Evolutionary conservation across 805 yeast species (phyloP).

Genomic region (Lipomyces japonicus): DNA sequence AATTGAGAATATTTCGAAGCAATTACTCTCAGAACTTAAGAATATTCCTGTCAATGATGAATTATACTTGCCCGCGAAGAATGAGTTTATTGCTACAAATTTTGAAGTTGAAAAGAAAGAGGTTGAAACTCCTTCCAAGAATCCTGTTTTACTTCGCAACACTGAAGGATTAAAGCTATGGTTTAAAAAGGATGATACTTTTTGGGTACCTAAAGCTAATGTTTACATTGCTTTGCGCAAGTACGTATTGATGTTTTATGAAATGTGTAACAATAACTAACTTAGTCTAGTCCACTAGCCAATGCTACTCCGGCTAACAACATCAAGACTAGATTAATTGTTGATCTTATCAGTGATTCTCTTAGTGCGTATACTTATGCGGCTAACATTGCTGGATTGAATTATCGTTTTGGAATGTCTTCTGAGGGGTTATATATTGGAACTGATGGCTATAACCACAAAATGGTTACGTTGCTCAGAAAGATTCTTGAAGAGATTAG

Average conservation of each 20-base stretch:
- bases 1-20: constrained; percentile 44
- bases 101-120: constrained; percentile 55
- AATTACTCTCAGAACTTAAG: constrained; percentile 40
- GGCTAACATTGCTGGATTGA: constrained; percentile 77
- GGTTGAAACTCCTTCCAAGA: constrained; percentile 41
- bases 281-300: constrained; percentile 48
- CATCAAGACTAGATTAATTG: constrained; percentile 57
- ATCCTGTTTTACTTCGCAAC: constrained; percentile 60
- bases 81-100: constrained; percentile 76
- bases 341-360: constrained; percentile 70
- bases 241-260: constrained; percentile 30
- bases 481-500: constrained; percentile 55
- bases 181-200: constrained; percentile 87
- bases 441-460: constrained; percentile 80
- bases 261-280: not conserved
- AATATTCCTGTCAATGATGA: constrained; percentile 34
- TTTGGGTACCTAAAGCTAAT: constrained; percentile 82
- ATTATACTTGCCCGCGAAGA: constrained; percentile 64
- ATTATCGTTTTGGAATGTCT: constrained; percentile 53
- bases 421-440: constrained; percentile 69
- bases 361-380: constrained; percentile 74
- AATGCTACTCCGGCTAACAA: constrained; percentile 56
- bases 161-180: constrained; percentile 59
- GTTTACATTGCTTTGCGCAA: constrained; percentile 58
- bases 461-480: constrained; percentile 58